Percentiles rank a stretch among this genome's conserved stretches.
Evolutionary conservation across 2,329 filamentous ascomycete species (phyloP).

Genomic region (Amphichorda felina): DNA sequence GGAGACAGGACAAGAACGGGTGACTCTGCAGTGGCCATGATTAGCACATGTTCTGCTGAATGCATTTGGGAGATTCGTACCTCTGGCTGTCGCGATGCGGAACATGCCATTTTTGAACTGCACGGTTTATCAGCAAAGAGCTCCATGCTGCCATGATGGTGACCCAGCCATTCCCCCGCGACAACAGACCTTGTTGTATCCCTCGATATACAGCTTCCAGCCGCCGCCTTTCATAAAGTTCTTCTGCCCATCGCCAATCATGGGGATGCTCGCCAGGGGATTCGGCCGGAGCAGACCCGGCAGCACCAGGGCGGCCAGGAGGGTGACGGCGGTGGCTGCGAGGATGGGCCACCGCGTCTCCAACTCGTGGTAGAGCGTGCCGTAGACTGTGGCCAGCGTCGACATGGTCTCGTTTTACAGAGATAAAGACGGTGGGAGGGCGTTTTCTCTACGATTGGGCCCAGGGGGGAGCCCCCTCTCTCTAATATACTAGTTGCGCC

Average conservation of each 20-base stretch:
- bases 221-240: background rate
- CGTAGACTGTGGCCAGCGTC: background rate
- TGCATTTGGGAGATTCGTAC: too few species aligned
- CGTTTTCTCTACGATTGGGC: too few species aligned
- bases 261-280: background rate
- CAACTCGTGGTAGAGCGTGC: background rate
- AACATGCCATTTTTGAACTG: slow-evolving; percentile 19
- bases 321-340: background rate
- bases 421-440: too few species aligned
- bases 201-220: background rate
- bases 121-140: too few species aligned
- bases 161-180: too few species aligned
- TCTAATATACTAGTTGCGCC: too few species aligned
- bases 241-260: background rate
- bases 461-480: too few species aligned
- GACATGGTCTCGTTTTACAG: too few species aligned
- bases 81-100: slow-evolving; percentile 12
- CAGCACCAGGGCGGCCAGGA: background rate
- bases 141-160: too few species aligned
- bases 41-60: too few species aligned
- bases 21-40: slow-evolving; percentile 8
- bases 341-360: slow-evolving; percentile 1
- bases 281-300: background rate
- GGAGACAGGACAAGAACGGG: slow-evolving; percentile 15
- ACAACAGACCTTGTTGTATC: slow-evolving; percentile 2